A percentile compares a stretch with the other conserved stretches of the same genome.
These are phyloP conservation scores for Scedosporium apiospermum DNA, from an alignment of 2,329 filamentous ascomycete species.

Conservation along the genomic window DNA sequence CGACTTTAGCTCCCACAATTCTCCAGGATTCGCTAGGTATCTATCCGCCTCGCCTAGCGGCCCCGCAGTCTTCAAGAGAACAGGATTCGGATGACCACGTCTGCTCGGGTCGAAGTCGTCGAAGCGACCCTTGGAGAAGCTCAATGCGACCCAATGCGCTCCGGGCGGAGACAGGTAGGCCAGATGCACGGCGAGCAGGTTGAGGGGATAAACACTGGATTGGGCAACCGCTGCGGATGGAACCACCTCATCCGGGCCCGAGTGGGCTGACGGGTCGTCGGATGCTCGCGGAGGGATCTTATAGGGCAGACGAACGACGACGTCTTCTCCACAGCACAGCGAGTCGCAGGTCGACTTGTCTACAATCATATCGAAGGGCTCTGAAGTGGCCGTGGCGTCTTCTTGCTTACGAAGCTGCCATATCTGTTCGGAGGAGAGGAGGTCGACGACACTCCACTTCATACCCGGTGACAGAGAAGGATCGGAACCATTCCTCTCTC, in stretches of 20 bases:
- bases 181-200: background rate
- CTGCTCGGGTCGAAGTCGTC: background rate
- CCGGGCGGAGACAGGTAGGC: conserved; percentile 1
- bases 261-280: background rate
- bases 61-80: background rate
- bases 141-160: conserved; percentile 1
- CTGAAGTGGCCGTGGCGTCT: background rate
- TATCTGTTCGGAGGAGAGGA: background rate
- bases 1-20: background rate
- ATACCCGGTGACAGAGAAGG: background rate
- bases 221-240: background rate
- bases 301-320: background rate
- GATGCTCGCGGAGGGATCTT: background rate
- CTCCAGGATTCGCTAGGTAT: background rate
- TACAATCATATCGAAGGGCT: background rate
- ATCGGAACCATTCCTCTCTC: background rate
- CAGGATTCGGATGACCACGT: too few relatives aligned
- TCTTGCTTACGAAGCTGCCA: background rate
- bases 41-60: background rate
- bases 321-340: conserved; percentile 2
- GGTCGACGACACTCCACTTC: conserved; percentile 1
- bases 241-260: background rate
- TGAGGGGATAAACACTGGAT: background rate
- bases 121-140: background rate
- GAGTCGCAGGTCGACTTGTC: conserved; percentile 6